Evolutionary conservation across 1,139 yeast genomes (phyloP).

Genomic region (Geotrichum europaeum): DNA sequence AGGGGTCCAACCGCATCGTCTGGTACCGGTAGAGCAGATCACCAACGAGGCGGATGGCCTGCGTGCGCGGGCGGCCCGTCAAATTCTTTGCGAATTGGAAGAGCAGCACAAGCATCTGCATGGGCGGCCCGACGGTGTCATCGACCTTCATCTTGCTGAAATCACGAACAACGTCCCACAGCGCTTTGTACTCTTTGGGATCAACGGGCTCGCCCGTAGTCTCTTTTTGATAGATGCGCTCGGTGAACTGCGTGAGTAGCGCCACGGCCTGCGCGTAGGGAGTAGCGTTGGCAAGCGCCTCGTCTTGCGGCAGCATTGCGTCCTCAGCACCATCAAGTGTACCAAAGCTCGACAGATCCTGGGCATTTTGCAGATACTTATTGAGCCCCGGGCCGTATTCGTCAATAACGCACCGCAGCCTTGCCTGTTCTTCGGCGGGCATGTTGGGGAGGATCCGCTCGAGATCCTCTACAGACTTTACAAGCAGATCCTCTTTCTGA

Average conservation of each 20-base stretch:
- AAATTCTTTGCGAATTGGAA: conserved; percentile 16
- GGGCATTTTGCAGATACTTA: conserved; percentile 5
- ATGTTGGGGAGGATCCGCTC: conserved; percentile 12
- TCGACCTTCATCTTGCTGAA: conserved; percentile 9
- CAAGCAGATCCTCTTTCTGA: not conserved
- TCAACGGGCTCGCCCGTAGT: conserved; percentile 1
- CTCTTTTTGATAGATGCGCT: conserved; percentile 8
- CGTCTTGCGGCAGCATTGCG: not conserved
- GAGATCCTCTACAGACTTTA: conserved; percentile 8
- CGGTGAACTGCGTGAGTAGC: conserved; percentile 8
- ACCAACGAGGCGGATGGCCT: conserved; percentile 24
- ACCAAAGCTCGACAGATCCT: conserved; percentile 10
- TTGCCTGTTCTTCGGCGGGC: conserved; percentile 13
- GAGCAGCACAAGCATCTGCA: conserved; percentile 15
- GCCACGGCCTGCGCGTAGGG: not conserved
- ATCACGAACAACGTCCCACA: conserved; percentile 14
- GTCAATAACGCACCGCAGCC: conserved; percentile 6
- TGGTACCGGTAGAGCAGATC: conserved; percentile 31
- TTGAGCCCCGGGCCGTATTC: conserved; percentile 14
- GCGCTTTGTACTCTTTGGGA: not conserved
- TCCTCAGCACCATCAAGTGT: conserved; percentile 2
- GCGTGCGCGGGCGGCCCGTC: not conserved
- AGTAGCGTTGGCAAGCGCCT: not conserved
- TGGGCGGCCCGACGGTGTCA: conserved; percentile 13
- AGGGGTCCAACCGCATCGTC: conserved; percentile 33